Base-by-base conservation (phyloP, 495 filamentous ascomycete species). In the Aspergillus mulundensis region DNA sequence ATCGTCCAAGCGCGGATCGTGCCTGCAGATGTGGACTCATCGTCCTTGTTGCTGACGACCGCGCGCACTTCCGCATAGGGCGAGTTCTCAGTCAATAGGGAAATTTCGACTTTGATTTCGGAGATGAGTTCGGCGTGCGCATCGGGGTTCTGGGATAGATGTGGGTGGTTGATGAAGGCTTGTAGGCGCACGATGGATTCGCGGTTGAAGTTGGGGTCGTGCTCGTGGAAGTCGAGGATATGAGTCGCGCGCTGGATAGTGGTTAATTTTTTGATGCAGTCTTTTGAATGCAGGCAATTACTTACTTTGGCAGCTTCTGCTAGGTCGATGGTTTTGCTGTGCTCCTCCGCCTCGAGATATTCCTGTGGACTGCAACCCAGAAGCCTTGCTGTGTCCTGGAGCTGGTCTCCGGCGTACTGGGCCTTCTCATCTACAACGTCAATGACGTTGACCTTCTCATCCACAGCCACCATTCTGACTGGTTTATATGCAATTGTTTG, bases 1-100 rank as follows among this genome's bases (percentile, higher is more conserved):
- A 86, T 78, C 12, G 32, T 10, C 32, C 32, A 36, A 6, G 32
- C 7, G 5, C 32, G 32, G 32, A 36, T 36, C 12, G 32, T 36
- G 8, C 18, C 80, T 69, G 83, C 82, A 86, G 21, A 81, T 81
- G 15, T 83, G 78, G 47, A 86, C 76, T n/a, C 83, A 64, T 86
- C 81, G 57, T 80, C 76, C 0, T 65, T 53, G 15, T 62, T 59
- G 16, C 70, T 66, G 0, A 70, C 68, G 18, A 74, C 69, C 23
- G 76, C 69, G 20, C 76, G 68, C 5, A 78, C 76, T n/a, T 70
- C 76, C 0, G 73, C 68, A 51, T 78, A 78, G 0, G 76, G 74
- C 0, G 72, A 75, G 68, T 73, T 42, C 16, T 28, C 25, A 4
- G 25, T 28, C 25, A 28, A 28, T 8, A 28, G 25, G 4, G 25